Evolutionary conservation across 345 rosid species (phyloP).

Genomic region (Euphorbia lathyris): DNA sequence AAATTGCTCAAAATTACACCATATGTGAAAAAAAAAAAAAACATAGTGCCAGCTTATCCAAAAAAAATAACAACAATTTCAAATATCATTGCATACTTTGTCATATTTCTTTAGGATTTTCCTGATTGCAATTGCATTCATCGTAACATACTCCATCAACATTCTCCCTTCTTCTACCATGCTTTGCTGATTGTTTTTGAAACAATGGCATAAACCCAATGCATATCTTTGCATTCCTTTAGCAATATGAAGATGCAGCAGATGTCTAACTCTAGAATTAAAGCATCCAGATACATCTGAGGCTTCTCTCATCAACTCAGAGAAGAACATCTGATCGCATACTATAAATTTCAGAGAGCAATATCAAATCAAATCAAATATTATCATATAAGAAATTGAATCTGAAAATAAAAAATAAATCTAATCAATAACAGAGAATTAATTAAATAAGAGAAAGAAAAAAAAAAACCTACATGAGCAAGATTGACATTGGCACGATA

Average conservation of each 20-base stretch:
- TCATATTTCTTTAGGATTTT: conserved; percentile 95
- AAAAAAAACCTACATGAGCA: conserved; percentile 49
- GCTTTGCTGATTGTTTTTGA: conserved; percentile 49
- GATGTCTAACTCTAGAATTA: conserved; percentile 67
- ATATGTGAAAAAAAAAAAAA: too few relatives aligned
- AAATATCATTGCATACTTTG: conserved; percentile 43
- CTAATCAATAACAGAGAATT: too few relatives aligned
- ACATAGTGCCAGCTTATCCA: too few relatives aligned
- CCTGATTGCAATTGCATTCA: conserved; percentile 84
- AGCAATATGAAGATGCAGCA: conserved; percentile 75
- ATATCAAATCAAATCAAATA: neutral
- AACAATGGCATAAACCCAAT: conserved; percentile 55
- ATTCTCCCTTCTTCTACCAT: conserved; percentile 64
- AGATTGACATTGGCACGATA: conserved; percentile 52
- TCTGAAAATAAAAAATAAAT: too few relatives aligned
- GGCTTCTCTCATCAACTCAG: conserved; percentile 82
- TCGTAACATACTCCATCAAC: conserved; percentile 68
- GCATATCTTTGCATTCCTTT: conserved; percentile 66
- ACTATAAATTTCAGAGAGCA: conserved; percentile 34
- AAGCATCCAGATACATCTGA: conserved; percentile 78
- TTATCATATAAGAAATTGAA: neutral
- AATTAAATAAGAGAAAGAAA: neutral
- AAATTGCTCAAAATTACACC: too few relatives aligned
- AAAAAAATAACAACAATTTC: neutral
- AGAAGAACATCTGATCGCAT: conserved; percentile 81